Base-by-base conservation (phyloP, 2,329 filamentous ascomycete genomes). In the Huntiella savannae region DNA sequence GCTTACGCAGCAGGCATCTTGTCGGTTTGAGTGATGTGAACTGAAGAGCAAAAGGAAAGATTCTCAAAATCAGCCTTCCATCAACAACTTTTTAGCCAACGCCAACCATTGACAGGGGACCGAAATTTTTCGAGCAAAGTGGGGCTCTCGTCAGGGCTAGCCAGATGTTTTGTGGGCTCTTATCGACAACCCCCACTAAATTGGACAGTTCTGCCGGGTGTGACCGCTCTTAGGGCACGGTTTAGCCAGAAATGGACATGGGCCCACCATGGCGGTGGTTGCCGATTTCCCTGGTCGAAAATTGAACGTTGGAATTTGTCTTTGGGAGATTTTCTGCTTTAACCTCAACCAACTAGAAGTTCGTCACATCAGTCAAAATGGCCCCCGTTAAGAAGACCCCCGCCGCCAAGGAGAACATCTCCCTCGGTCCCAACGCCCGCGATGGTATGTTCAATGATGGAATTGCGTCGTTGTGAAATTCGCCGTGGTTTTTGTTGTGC, bases 401-500 rank as follows among this genome's bases (percentile, higher is more conserved):
- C 65, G 78, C 82, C 62, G 75, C 77, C 60, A 79, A 88, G 73
- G 91, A 96, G 80, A 98, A 98, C 73, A 91, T 98, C 75, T 87
- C 82, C 69, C 79, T 96, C 61, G 91, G 91, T 61, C 91, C 91
- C 65, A 84, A 94, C 69, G 83, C 87, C 72, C 82, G 87, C 65
- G 88, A 95, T 76, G 87, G 85, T 88, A 66, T 63, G 77, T 63
- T 55, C 55, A 41, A 35, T n/a, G 32, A 33, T 13, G 4, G 16
- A 34, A 28, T 28, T 28, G 8, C 22, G 6, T 28, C 22, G 22
- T 28, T 28, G 22, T 28, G 22, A 28, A 32, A 3, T 33, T 28
- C 22, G 22, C 8, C 7, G 6, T 28, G 22, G 22, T 7, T 28
- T 13, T 11, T 12, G 5, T 34, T 37, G 28, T 13, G 22, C 8